phyloP scores from a whole-genome alignment of 768 basidiomycete species.

The Mycena vitilis region DNA sequence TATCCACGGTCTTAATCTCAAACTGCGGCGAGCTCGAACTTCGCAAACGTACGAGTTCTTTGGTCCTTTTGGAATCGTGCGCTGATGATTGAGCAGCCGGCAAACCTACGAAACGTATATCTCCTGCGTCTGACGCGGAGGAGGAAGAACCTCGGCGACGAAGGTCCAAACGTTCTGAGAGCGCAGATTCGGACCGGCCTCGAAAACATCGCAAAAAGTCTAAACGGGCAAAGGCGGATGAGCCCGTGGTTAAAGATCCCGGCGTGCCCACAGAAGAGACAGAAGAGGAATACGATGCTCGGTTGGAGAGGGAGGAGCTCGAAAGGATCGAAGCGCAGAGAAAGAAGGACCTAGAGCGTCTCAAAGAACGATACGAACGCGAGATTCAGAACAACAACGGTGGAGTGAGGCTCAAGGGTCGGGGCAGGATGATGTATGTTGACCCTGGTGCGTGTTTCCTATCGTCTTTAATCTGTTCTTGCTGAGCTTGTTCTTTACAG shows the following conservation, averaged over 20 bases:
- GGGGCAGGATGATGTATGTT: slow-evolving; percentile 75
- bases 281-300: slow-evolving; percentile 78
- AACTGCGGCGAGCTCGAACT: slow-evolving; percentile 91
- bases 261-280: slow-evolving; percentile 57
- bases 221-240: slow-evolving; percentile 29
- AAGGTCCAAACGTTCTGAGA: slow-evolving; percentile 41
- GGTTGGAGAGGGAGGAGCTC: slow-evolving; percentile 74
- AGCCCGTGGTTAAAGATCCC: slow-evolving; percentile 33
- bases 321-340: slow-evolving; percentile 63
- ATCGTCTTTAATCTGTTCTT: slow-evolving; percentile 19
- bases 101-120: slow-evolving; percentile 33
- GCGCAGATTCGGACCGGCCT: slow-evolving; percentile 40
- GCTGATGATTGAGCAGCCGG: not conserved
- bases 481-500: slow-evolving; percentile 10
- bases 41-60: slow-evolving; percentile 50
- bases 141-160: slow-evolving; percentile 24
- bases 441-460: slow-evolving; percentile 60
- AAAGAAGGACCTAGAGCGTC: slow-evolving; percentile 60
- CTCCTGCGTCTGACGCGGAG: slow-evolving; percentile 21
- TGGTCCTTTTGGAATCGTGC: not conserved
- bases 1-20: slow-evolving; percentile 71
- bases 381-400: slow-evolving; percentile 46
- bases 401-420: slow-evolving; percentile 78
- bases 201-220: slow-evolving; percentile 41
- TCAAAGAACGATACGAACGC: slow-evolving; percentile 54